Percentiles rank a stretch among this genome's conserved stretches.
These are phyloP conservation scores for Penicillium thymicola DNA, from an alignment of 2,329 filamentous ascomycete species.

Conservation along the genomic window DNA sequence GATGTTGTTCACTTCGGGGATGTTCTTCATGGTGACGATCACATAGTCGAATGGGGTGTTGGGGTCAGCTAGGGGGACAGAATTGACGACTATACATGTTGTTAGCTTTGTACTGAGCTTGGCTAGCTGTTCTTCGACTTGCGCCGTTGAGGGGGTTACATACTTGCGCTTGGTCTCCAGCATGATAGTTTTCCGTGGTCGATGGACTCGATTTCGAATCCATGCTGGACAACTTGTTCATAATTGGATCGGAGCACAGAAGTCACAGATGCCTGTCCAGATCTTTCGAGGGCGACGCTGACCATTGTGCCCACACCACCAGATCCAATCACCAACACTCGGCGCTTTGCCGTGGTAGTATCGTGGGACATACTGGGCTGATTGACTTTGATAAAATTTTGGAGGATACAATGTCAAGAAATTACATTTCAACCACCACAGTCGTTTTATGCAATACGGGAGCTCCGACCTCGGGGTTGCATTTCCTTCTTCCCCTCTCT, in stretches of 20 bases:
- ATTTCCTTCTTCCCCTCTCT: neutral
- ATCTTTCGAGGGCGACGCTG: conserved; percentile 53
- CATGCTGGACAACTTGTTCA: conserved; percentile 44
- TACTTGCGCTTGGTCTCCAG: conserved; percentile 49
- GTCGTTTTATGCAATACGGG: neutral
- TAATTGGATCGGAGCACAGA: conserved; percentile 58
- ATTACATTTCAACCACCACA: neutral
- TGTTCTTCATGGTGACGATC: conserved; percentile 59
- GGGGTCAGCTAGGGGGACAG: conserved; percentile 42
- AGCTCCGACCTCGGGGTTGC: neutral
- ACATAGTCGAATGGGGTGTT: conserved; percentile 52
- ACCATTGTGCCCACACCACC: conserved; percentile 58
- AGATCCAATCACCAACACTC: conserved; percentile 53
- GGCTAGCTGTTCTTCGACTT: neutral
- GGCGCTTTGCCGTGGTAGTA: conserved; percentile 1
- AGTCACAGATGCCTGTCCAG: conserved; percentile 52
- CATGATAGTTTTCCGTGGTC: conserved; percentile 52
- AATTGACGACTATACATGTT: conserved; percentile 43
- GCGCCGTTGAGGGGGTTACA: neutral
- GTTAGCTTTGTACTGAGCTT: conserved; percentile 1
- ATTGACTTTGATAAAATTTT: neutral
- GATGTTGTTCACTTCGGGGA: conserved; percentile 48
- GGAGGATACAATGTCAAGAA: neutral
- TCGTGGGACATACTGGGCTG: neutral
- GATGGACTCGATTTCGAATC: conserved; percentile 55